Evolutionary conservation across 164 flowering plant species (phyloP).

Genomic region (Chimonanthus praecox): DNA sequence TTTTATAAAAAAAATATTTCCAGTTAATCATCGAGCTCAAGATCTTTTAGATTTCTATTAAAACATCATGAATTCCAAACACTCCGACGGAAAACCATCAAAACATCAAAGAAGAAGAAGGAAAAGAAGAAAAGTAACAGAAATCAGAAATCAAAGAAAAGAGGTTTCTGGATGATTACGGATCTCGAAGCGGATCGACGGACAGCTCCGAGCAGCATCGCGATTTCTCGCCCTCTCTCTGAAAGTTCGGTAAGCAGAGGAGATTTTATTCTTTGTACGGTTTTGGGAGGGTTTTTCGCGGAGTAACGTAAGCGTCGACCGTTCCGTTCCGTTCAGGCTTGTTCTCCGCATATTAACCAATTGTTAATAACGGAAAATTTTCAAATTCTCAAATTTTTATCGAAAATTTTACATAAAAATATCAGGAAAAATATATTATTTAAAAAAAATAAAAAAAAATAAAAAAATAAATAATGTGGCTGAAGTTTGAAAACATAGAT

Average conservation of each 20-base stretch:
- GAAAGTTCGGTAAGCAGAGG: not conserved
- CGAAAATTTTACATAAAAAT: no score
- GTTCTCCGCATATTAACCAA: no score
- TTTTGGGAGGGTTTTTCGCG: not conserved
- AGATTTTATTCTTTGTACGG: not conserved
- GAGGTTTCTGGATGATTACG: not conserved
- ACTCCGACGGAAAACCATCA: not conserved
- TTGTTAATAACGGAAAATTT: not conserved
- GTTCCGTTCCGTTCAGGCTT: not conserved
- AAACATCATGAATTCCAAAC: not conserved
- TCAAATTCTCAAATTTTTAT: not conserved
- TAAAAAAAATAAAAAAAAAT: no score
- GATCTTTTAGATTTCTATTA: not conserved
- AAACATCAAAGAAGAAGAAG: not conserved
- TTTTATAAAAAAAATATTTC: no score
- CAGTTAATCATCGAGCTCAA: no score
- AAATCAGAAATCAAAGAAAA: no score
- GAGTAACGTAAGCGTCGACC: not conserved
- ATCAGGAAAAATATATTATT: not conserved
- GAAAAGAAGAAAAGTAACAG: not conserved
- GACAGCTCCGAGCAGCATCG: not conserved
- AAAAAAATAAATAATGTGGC: no score
- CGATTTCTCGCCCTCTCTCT: not conserved
- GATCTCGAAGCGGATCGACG: not conserved
- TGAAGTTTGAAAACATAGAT: no score